Base-by-base conservation (phyloP, 768 basidiomycete species). In the Vararia minispora region DNA sequence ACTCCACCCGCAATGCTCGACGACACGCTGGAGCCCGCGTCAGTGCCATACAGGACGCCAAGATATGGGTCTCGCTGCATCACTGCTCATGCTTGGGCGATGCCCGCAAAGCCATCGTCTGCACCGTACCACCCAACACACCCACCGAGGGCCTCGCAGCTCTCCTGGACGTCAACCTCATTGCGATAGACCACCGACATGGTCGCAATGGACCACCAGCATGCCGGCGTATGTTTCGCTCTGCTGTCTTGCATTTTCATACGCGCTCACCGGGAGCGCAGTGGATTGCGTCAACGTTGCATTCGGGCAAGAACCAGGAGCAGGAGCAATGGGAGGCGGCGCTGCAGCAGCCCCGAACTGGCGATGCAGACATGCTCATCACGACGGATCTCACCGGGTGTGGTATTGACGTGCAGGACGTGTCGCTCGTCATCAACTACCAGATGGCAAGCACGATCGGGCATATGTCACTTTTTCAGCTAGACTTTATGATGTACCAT, bases 111-210 rank as follows among this genome's bases (percentile, higher is more conserved):
- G n/a, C n/a, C n/a, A n/a, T n/a, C n/a, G n/a, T n/a, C n/a, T n/a
- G n/a, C n/a, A n/a, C n/a, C n/a, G n/a, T n/a, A n/a, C n/a, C n/a
- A n/a, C n/a, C n/a, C n/a, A n/a, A n/a, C n/a, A n/a, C n/a, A n/a
- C n/a, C n/a, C n/a, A n/a, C n/a, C n/a, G n/a, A n/a, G n/a, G n/a
- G n/a, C n/a, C n/a, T n/a, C n/a, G n/a, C n/a, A n/a, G n/a, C n/a
- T n/a, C n/a, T n/a, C n/a, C n/a, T n/a, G n/a, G n/a, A n/a, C n/a
- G n/a, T n/a, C n/a, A n/a, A n/a, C n/a, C n/a, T n/a, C n/a, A n/a
- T n/a, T n/a, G n/a, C n/a, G n/a, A n/a, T n/a, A 94, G 71, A 92
- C 89, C n/a, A 91, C 91, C 37, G 94, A 98, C 56, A 86, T 90
- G 79, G 87, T 98, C 20, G 81, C 88, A 29, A 91, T 90, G 57